Evolutionary conservation across 805 yeast genomes (phyloP).

Genomic region (Barnettozyma californica): DNA sequence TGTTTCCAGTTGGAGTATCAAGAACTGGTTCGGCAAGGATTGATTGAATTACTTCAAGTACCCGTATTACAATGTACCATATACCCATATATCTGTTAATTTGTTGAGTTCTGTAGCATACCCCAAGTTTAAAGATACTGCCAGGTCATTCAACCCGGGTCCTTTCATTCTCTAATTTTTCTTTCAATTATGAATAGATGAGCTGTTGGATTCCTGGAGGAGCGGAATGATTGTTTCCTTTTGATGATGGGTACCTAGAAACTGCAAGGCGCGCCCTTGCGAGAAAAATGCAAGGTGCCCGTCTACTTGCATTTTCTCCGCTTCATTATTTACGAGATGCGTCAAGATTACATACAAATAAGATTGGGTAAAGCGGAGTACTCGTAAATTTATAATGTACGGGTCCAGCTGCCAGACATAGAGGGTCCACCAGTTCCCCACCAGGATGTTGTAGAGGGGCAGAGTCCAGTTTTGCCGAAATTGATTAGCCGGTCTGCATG

Average conservation of each 20-base stretch:
- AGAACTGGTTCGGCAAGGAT: constrained; percentile 1
- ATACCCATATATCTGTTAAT: too few species aligned
- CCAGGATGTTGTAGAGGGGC: background rate
- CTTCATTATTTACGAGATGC: background rate
- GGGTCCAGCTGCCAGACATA: background rate
- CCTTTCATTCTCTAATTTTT: background rate
- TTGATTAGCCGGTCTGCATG: background rate
- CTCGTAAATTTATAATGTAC: background rate
- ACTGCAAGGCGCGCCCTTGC: too few species aligned
- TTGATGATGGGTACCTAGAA: background rate
- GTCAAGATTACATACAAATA: background rate
- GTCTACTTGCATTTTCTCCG: background rate
- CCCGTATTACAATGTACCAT: background rate
- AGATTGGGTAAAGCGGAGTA: background rate
- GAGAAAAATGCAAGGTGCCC: background rate
- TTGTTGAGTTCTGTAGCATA: background rate
- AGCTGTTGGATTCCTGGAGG: background rate
- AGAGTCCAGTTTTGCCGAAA: background rate
- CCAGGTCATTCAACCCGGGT: background rate
- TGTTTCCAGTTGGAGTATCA: background rate
- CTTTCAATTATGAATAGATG: background rate
- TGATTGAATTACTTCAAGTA: background rate
- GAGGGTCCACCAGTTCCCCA: background rate
- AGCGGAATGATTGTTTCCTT: background rate
- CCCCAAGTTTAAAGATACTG: background rate